Conservation (phyloP, 768 basidiomycete species). For the Mycena galericulata region DNA sequence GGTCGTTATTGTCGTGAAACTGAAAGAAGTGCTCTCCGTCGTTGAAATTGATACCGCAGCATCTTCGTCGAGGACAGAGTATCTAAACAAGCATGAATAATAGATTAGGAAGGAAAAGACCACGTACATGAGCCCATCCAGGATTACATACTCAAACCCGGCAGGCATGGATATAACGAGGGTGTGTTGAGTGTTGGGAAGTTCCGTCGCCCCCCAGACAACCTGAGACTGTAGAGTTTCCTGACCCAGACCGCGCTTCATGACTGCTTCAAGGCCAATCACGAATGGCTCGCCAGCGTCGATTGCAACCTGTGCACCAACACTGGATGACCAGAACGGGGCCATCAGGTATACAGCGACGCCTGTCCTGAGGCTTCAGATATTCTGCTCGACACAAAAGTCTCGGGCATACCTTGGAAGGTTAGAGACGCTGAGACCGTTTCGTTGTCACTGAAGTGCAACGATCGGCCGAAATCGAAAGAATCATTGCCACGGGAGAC, state of each 20-base stretch:
- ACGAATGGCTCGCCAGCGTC: constrained; percentile 22
- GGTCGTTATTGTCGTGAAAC: constrained; percentile 3
- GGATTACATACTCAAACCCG: background rate
- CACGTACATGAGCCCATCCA: constrained; percentile 27
- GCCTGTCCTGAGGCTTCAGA: background rate
- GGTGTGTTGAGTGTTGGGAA: constrained; percentile 7
- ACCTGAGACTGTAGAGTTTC: constrained; percentile 20
- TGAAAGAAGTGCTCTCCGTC: background rate
- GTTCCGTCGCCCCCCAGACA: constrained; percentile 15
- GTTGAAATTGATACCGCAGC: background rate
- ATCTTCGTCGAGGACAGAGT: background rate
- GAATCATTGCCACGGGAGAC: constrained; percentile 12
- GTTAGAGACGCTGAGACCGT: constrained; percentile 19
- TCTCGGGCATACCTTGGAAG: constrained; percentile 13
- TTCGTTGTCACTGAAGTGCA: constrained; percentile 20
- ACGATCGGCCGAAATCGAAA: constrained; percentile 22
- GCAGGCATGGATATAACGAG: constrained; percentile 16
- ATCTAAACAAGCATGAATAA: background rate
- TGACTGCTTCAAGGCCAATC: constrained; percentile 1
- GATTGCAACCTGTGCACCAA: constrained; percentile 14
- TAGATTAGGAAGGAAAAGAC: background rate
- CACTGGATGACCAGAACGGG: constrained; percentile 22
- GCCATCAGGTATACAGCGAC: constrained; percentile 26
- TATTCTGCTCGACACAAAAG: too few species aligned
- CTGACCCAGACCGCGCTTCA: background rate